Base-by-base conservation (phyloP, 192 early-diverging fungal genomes). In the Dissophora globulifera region DNA sequence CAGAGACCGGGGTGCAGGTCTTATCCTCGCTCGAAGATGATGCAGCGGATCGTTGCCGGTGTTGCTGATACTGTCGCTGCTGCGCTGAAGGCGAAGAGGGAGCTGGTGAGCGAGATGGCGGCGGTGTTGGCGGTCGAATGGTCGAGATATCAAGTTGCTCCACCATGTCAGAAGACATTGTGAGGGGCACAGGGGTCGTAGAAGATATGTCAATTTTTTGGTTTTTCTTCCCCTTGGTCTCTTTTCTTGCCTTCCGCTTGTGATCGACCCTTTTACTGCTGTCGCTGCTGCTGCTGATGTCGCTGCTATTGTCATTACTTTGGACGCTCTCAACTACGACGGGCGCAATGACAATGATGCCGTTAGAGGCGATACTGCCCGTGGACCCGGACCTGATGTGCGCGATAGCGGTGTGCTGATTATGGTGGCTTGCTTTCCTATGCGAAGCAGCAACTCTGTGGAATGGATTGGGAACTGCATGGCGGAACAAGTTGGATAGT, bases 401-500 rank as follows among this genome's bases (percentile, higher is more conserved):
- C 15, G 30, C 27, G 10, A 5, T 13, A 22, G 22, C 16, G 16
- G 16, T 10, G 26, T 22, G 13, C 2, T 16, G 9, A 27, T 10
- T 27, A 27, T 50, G 8, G 26, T 27, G 20, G 51, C 12, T 20
- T 5, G 17, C 38, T 46, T 11, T 46, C 17, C 45, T 26, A 46
- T 29, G 13, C 6, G 35, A 38, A 9, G 35, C 16, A 26, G 47
- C 17, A 9, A 22, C 4, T 5, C 46, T 29, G 30, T 50, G 58
- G 47, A 61, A 61, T 6, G 58, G 58, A 32, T 61, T 61, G 12
- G 45, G 58, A 30, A 69, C 29, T 8, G 67, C 29, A 29, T 47
- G 49, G n/a, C 67, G 56, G 23, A 69, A 60, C 4, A 69, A 48
- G 57, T 60, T 69, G 32, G 67, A 69, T 15, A 69, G 56, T 17